Evolutionary conservation across 768 basidiomycete species (phyloP), one percentile per base, ranked within the genome.

Genomic region (Gelatoporia subvermispora): DNA sequence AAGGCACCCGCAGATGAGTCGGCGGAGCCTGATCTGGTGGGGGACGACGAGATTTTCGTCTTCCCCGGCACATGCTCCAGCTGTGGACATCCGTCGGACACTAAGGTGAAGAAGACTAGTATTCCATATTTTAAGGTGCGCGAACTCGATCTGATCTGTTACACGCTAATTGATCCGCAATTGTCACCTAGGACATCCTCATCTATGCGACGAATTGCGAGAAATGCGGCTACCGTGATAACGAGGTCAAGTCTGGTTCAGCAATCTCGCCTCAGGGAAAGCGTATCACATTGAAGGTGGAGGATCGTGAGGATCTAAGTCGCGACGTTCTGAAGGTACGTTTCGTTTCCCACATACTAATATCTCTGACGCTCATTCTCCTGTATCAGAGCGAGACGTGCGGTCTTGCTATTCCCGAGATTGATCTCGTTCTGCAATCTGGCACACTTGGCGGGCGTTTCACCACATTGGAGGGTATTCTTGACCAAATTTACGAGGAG

Each of bases 171-270:
- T 52, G 21, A 41, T 15, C 16, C 3, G 16, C 11, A 22, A 25
- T 3, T 38, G 23, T 45, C 23, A 35, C 28, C 7, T 53, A 96
- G 94, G 93, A 99, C 58, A 85, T 93, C 48, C 70, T 98, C 46
- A 95, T 98, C 68, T 97, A 97, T 93, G 95, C 95, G 20, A 94
- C 94, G 5, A 97, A 96, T 64, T 98, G 96, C 65, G 91, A 93
- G 49, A 68, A 71, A 44, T 99, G 96, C 66, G 96, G 96, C 1
- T 99, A 98, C 67, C 78, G 91, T 49, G 96, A 99, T 68, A 98
- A 94, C 60, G 96, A 99, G 69, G 88, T 99, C 60, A 99, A 99
- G 66, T 89, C 92, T 4, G 92, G 95, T 18, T 71, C 84, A 2
- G 93, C 94, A 1, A 90, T 97, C 49, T 90, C 95, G 3, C 79